Conservation (phyloP, 2,329 filamentous ascomycete genomes). For the Magnaporthiopsis incrustans region DNA sequence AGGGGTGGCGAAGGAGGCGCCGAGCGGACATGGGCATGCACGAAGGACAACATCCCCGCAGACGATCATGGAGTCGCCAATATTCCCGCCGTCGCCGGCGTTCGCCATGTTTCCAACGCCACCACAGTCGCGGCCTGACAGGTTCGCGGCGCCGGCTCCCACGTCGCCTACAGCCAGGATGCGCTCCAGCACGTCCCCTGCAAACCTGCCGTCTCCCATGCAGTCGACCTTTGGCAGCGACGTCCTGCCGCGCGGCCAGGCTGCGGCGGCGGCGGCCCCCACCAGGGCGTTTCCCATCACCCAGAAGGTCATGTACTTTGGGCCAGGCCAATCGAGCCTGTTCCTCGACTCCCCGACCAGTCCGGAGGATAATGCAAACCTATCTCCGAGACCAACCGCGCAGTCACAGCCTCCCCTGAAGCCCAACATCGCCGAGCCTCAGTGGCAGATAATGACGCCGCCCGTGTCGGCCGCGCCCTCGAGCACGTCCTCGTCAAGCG, state of each 20-base stretch:
- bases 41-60: slow-evolving; percentile 44
- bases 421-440: slow-evolving; percentile 31
- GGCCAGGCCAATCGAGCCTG: slow-evolving; percentile 26
- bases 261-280: not conserved
- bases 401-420: slow-evolving; percentile 20
- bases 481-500: slow-evolving; percentile 18
- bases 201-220: slow-evolving; percentile 34
- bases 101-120: slow-evolving; percentile 37
- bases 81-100: slow-evolving; percentile 32
- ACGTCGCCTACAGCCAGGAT: slow-evolving; percentile 25
- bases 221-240: not conserved
- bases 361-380: not conserved
- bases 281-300: slow-evolving; percentile 3
- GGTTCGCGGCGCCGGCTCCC: slow-evolving; percentile 9
- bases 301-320: slow-evolving; percentile 19
- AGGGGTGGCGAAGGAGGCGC: slow-evolving; percentile 19
- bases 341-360: slow-evolving; percentile 34
- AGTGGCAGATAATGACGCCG: slow-evolving; percentile 40
- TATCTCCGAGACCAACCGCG: slow-evolving; percentile 5
- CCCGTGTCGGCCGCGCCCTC: slow-evolving; percentile 26
- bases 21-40: slow-evolving; percentile 14
- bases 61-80: slow-evolving; percentile 18
- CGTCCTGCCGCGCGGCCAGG: not conserved
- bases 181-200: slow-evolving; percentile 50
- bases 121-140: slow-evolving; percentile 15